Percentiles rank a stretch among this genome's conserved stretches.
phyloP scores from a whole-genome alignment of 2,329 filamentous ascomycete genomes.

The Fusarium torreyae region DNA sequence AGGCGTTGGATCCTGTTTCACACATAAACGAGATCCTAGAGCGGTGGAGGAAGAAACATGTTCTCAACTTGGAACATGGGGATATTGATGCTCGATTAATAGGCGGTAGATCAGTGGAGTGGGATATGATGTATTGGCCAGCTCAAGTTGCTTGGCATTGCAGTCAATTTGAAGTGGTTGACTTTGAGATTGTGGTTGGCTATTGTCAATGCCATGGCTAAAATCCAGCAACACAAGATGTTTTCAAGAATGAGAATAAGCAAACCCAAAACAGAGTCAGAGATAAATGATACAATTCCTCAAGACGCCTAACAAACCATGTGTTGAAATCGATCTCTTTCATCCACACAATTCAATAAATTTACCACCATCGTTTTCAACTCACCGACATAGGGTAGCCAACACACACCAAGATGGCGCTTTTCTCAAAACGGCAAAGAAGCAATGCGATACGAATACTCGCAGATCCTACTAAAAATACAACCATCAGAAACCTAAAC shows the following conservation, averaged over 20 bases:
- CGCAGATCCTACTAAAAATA: constrained; percentile 8
- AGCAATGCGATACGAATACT: constrained; percentile 6
- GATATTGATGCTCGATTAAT: neutral
- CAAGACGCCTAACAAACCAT: neutral
- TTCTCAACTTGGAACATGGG: neutral
- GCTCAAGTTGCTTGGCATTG: constrained; percentile 1
- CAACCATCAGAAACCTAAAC: neutral
- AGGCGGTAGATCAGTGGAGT: constrained; percentile 19
- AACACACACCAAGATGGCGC: constrained; percentile 1
- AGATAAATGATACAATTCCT: neutral
- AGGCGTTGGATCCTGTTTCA: constrained; percentile 7
- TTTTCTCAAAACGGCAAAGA: constrained; percentile 22
- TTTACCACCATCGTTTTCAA: neutral
- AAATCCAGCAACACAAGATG: neutral
- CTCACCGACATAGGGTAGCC: constrained; percentile 1
- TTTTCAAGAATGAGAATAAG: neutral
- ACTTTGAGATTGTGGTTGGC: constrained; percentile 1
- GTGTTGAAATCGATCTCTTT: neutral
- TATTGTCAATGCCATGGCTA: neutral
- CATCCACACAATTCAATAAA: no score
- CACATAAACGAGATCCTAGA: neutral
- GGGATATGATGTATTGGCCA: neutral
- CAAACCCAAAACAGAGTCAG: neutral
- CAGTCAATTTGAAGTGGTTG: neutral
- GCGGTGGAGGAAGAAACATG: neutral